A percentile compares a stretch with the other conserved stretches of the same genome.
Conservation (phyloP, 2,329 filamentous ascomycete genomes). For the Paracamarosporium sp. region DNA sequence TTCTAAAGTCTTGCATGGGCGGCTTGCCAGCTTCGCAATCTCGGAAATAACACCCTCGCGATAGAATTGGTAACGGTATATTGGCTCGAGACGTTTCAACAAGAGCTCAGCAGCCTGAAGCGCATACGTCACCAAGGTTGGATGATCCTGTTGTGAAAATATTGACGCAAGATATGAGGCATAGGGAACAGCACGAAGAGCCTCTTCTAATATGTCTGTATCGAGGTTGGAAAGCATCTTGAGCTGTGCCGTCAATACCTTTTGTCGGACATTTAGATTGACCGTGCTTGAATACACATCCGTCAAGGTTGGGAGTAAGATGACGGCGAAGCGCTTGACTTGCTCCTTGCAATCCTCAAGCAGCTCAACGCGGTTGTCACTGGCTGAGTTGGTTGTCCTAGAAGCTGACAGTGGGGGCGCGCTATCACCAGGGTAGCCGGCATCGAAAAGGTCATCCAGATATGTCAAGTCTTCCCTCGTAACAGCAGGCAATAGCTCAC, state of each 20-base stretch:
- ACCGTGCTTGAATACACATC: constrained; percentile 98
- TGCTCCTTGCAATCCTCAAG: constrained; percentile 83
- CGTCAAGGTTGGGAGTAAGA: constrained; percentile 91
- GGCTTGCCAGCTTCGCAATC: constrained; percentile 78
- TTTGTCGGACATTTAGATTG: constrained; percentile 91
- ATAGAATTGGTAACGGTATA: constrained; percentile 97
- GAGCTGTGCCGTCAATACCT: constrained; percentile 91
- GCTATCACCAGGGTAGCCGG: constrained; percentile 57
- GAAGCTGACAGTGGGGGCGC: constrained; percentile 50
- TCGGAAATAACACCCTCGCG: constrained; percentile 94
- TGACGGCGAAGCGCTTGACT: constrained; percentile 89
- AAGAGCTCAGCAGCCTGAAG: constrained; percentile 90
- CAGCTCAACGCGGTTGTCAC: constrained; percentile 82
- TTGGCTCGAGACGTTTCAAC: constrained; percentile 79
- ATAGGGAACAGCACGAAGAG: constrained; percentile 86
- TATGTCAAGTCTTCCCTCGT: constrained; percentile 63
- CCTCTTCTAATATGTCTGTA: constrained; percentile 80
- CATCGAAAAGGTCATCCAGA: constrained; percentile 58
- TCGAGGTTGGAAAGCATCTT: constrained; percentile 99
- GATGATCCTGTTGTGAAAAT: constrained; percentile 91
- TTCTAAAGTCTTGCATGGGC: constrained; percentile 43
- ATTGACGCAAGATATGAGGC: constrained; percentile 96
- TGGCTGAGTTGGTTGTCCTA: constrained; percentile 63
- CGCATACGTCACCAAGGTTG: constrained; percentile 82
- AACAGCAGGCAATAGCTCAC: constrained; percentile 84